These are phyloP conservation scores for Colletotrichum sidae DNA, from an alignment of 2,329 filamentous ascomycete species.

Conservation along the genomic window DNA sequence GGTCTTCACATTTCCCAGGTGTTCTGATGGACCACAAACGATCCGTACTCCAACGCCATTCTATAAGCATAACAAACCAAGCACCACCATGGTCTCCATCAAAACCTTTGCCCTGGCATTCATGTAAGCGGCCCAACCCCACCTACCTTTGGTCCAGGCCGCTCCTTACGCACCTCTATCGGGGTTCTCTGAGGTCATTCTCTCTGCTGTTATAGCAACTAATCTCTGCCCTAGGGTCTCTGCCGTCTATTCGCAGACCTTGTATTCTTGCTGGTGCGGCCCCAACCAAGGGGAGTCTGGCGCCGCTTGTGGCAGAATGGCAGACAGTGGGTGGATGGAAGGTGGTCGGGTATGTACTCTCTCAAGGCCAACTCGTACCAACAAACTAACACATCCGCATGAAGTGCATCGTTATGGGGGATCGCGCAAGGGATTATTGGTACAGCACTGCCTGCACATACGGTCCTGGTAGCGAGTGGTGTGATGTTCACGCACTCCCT, in stretches of 20 bases:
- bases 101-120: neutral
- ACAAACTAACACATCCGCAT: neutral
- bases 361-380: neutral
- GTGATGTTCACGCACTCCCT: neutral
- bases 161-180: neutral
- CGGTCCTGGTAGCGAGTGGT: conserved; percentile 8
- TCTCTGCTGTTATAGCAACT: neutral
- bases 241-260: neutral
- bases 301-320: neutral
- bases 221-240: neutral
- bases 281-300: neutral
- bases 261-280: conserved; percentile 10
- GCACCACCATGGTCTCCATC: neutral
- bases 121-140: conserved; percentile 2
- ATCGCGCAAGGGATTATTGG: neutral
- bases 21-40: too few relatives aligned
- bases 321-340: conserved; percentile 7
- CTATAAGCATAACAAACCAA: too few relatives aligned
- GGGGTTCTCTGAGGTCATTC: too few relatives aligned
- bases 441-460: neutral
- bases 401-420: conserved; percentile 7
- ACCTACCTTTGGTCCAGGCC: neutral
- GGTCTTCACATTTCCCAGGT: too few relatives aligned
- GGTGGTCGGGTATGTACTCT: neutral
- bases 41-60: too few relatives aligned